Percentiles rank a stretch among this genome's conserved stretches.
Evolutionary conservation across 371 early-diverging fungal species (phyloP).

Genomic region (Blakeslea trispora): DNA sequence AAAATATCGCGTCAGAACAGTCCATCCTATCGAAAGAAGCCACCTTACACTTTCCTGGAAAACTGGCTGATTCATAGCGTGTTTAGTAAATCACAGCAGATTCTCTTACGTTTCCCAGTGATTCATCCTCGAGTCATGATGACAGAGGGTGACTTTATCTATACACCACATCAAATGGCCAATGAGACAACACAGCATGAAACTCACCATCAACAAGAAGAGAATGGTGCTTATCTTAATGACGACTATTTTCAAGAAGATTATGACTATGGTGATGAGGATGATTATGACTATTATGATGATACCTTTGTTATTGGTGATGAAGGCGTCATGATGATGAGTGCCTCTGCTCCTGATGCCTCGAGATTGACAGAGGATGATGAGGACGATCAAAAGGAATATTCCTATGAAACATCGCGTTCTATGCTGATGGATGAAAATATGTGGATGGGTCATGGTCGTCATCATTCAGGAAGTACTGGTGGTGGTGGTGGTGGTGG

Average conservation of each 20-base stretch:
- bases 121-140: constrained; percentile 42
- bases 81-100: constrained; percentile 54
- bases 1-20: constrained; percentile 50
- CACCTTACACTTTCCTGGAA: constrained; percentile 44
- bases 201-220: constrained; percentile 44
- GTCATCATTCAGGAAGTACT: constrained; percentile 25
- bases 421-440: constrained; percentile 45
- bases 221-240: no score
- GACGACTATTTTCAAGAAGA: constrained; percentile 23
- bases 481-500: no score
- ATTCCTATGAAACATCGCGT: neutral
- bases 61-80: constrained; percentile 50
- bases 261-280: constrained; percentile 27
- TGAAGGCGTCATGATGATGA: constrained; percentile 32
- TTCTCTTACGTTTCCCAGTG: constrained; percentile 39
- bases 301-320: constrained; percentile 34
- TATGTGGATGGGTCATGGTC: constrained; percentile 44
- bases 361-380: constrained; percentile 14
- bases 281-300: constrained; percentile 28
- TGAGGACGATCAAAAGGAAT: constrained; percentile 14
- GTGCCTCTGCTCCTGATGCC: constrained; percentile 32
- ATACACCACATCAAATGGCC: constrained; percentile 50
- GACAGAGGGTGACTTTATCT: constrained; percentile 51
- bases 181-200: constrained; percentile 28
- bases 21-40: constrained; percentile 41